These are phyloP conservation scores for Drosera spatulata DNA, from an alignment of 179 eudicot species.

Conservation along the genomic window DNA sequence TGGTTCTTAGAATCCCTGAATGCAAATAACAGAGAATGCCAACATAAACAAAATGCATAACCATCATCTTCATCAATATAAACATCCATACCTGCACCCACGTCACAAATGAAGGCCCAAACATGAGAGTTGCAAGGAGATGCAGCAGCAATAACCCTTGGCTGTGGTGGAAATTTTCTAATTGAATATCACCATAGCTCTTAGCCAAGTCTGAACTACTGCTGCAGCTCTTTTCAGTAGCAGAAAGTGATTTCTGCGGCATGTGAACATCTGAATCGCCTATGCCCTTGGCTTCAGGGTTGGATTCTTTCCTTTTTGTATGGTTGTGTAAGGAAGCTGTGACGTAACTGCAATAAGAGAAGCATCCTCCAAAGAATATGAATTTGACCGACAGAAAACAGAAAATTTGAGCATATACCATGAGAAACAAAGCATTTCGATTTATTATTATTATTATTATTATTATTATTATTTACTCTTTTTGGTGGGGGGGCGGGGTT, in stretches of 20 bases:
- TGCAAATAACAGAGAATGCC: too few species aligned
- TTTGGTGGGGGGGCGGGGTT: too few species aligned
- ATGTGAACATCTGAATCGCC: conserved; percentile 10
- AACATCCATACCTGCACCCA: conserved; percentile 72
- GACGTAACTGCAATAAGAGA: conserved; percentile 56
- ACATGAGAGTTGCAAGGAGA: conserved; percentile 65
- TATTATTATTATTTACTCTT: too few species aligned
- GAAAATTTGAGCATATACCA: too few species aligned
- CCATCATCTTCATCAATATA: neutral
- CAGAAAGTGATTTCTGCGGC: conserved; percentile 12
- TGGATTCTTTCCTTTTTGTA: conserved; percentile 38
- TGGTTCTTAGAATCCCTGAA: too few species aligned
- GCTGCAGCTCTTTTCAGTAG: conserved; percentile 24
- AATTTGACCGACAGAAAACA: too few species aligned
- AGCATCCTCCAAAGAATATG: neutral
- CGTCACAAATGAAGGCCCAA: conserved; percentile 77
- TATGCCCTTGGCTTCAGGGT: conserved; percentile 27
- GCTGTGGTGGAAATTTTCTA: conserved; percentile 81
- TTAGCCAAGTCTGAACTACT: conserved; percentile 41
- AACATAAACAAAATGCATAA: neutral
- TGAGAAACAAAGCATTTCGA: too few species aligned
- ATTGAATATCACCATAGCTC: conserved; percentile 73
- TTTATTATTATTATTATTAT: too few species aligned
- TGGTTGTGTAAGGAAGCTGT: conserved; percentile 82
- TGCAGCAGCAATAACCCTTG: conserved; percentile 90